These are phyloP conservation scores for Erodium maritimum DNA, from an alignment of 345 rosid genomes.

Conservation along the genomic window DNA sequence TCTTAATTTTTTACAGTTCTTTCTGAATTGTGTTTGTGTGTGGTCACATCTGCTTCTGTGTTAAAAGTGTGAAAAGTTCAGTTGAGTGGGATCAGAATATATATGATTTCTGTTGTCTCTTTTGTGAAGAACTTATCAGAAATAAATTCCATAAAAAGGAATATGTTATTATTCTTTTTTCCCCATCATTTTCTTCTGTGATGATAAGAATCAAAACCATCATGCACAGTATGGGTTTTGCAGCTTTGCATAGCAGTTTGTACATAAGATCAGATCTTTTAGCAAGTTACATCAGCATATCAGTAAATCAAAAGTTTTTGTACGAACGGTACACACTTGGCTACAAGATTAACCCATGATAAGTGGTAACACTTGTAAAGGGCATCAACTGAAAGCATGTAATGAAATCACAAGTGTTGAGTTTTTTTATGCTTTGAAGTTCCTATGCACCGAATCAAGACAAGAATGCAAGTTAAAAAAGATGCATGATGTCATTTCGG, in stretches of 20 bases:
- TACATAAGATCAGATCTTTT: neutral
- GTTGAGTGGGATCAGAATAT: slow-evolving; percentile 33
- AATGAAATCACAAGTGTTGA: neutral
- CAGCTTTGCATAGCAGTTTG: neutral
- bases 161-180: slow-evolving; percentile 18
- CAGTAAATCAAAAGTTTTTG: neutral
- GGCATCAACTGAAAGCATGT: neutral
- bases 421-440: neutral
- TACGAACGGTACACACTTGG: neutral
- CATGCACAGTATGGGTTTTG: slow-evolving; percentile 1
- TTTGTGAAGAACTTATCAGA: neutral
- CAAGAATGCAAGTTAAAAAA: neutral
- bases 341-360: neutral
- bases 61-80: slow-evolving; percentile 16
- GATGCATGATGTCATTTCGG: neutral
- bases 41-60: slow-evolving; percentile 32
- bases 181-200: slow-evolving; percentile 25
- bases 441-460: neutral
- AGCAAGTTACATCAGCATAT: neutral
- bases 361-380: neutral
- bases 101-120: slow-evolving; percentile 11
- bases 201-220: slow-evolving; percentile 33
- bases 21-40: slow-evolving; percentile 11
- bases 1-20: neutral
- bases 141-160: neutral